A percentile compares a stretch with the other conserved stretches of the same genome.
These are phyloP conservation scores for Fusarium dimerum DNA, from an alignment of 2,329 filamentous ascomycete species.

Conservation along the genomic window DNA sequence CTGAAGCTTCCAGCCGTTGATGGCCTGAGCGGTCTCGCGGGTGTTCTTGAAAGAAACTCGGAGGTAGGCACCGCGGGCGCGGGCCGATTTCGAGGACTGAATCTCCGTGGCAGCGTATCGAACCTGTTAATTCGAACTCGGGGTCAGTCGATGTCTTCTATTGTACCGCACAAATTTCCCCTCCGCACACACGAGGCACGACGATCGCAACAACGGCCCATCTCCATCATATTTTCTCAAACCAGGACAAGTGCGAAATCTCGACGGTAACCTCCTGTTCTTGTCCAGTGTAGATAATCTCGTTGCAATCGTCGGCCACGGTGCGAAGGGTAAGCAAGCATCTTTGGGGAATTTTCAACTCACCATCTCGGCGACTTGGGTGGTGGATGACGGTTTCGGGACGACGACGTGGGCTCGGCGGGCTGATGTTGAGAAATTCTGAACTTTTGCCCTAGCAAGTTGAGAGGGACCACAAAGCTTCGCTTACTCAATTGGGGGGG, in stretches of 20 bases:
- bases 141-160: constrained; percentile 24
- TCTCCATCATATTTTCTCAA: no score
- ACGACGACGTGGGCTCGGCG: constrained; percentile 49
- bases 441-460: constrained; percentile 47
- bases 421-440: constrained; percentile 49
- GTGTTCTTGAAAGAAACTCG: constrained; percentile 99
- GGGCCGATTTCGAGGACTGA: constrained; percentile 87
- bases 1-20: constrained; percentile 98
- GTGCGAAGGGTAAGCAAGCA: constrained; percentile 16
- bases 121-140: constrained; percentile 58
- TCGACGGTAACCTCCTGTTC: neutral
- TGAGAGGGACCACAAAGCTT: constrained; percentile 39
- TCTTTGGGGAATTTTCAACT: constrained; percentile 29
- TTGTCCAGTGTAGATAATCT: neutral
- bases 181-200: constrained; percentile 1
- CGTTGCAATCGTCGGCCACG: constrained; percentile 22
- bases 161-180: constrained; percentile 1
- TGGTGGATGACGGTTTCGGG: constrained; percentile 53
- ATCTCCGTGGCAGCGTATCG: constrained; percentile 94
- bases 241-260: neutral
- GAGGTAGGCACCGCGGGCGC: constrained; percentile 97
- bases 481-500: constrained; percentile 45
- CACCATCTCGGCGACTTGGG: constrained; percentile 60
- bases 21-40: constrained; percentile 97
- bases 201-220: neutral